phyloP scores from a whole-genome alignment of 2,329 filamentous ascomycete species.

The Hypoxylon sp. region DNA sequence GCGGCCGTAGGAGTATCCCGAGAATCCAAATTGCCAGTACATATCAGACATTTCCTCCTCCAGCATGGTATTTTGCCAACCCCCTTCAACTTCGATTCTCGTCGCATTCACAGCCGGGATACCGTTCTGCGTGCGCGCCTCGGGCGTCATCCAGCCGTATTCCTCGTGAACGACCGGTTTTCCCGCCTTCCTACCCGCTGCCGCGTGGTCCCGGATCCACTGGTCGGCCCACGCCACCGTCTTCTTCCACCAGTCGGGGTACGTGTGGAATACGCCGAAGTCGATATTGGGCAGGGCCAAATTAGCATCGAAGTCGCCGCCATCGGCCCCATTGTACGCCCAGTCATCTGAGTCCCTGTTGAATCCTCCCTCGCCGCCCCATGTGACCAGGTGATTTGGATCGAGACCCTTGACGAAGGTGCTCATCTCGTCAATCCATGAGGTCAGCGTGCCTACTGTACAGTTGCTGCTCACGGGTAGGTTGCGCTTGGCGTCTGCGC shows the following conservation, averaged over 20 bases:
- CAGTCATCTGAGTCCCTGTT: conserved; percentile 61
- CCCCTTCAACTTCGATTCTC: conserved; percentile 61
- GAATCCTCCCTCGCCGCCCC: conserved; percentile 72
- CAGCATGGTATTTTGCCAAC: conserved; percentile 65
- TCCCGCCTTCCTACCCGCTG: conserved; percentile 57
- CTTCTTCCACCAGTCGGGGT: conserved; percentile 70
- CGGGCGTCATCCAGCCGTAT: conserved; percentile 69
- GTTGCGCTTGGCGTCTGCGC: conserved; percentile 62
- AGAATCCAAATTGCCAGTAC: conserved; percentile 71
- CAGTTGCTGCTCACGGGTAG: conserved; percentile 60
- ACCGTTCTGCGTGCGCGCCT: conserved; percentile 62
- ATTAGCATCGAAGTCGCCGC: conserved; percentile 68
- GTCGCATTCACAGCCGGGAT: conserved; percentile 61
- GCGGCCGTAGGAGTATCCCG: conserved; percentile 65
- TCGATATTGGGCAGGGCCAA: conserved; percentile 64
- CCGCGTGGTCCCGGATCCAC: conserved; percentile 69
- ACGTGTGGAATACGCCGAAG: conserved; percentile 69
- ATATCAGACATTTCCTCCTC: conserved; percentile 66
- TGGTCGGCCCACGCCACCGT: conserved; percentile 66
- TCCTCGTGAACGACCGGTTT: conserved; percentile 71
- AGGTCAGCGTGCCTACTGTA: conserved; percentile 59
- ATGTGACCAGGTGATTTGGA: conserved; percentile 67
- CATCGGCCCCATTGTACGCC: conserved; percentile 64
- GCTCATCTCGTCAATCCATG: conserved; percentile 69
- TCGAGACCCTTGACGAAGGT: conserved; percentile 68